Evolutionary conservation across 2,329 filamentous ascomycete species (phyloP), one percentile per base, ranked within the genome.

Genomic region (Claviceps pazoutovae): DNA sequence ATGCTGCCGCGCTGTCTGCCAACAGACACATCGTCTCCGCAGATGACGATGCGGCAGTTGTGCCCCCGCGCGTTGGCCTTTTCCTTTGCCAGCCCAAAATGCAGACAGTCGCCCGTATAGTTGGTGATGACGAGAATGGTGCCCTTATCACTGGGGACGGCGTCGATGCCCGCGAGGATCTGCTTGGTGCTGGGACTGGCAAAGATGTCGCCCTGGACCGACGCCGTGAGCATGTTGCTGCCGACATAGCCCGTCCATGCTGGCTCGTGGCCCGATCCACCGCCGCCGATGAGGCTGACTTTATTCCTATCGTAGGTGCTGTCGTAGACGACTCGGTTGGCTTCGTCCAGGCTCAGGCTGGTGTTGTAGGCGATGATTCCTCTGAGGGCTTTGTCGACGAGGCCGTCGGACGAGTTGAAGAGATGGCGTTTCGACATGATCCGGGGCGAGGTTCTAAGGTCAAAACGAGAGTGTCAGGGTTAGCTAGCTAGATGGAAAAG

Each of bases 171-270:
- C 1, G 79, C 74, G 8, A 81, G 62, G 51, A 84, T 79, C 64
- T 84, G 80, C 54, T 76, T 78, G 11, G 80, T 79, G 53, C 75
- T 80, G 0, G 80, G 80, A 6, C 74, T 79, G 16, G 80, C 80
- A 56, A 84, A 84, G 56, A 84, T 76, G 59, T 82, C 78, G 44
- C 80, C 80, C 4, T 71, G 73, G 4, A 80, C 80, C 5, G 79
- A 74, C 4, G 78, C 79, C 1, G 77, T 71, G n/a, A 84, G 72
- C 65, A 82, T 71, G 60, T 80, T 80, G 52, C 66, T 61, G 51
- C 80, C 80, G 2, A 84, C 80, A 58, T 82, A 83, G 51, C 80
- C 80, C 2, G 76, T 70, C 74, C 79, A 83, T 55, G 79, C 80
- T 19, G 79, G 79, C 58, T 83, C 79, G 62, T 78, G 76, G 45